Conservation (phyloP, 805 yeast species). For the Torulaspora gathmanii region DNA sequence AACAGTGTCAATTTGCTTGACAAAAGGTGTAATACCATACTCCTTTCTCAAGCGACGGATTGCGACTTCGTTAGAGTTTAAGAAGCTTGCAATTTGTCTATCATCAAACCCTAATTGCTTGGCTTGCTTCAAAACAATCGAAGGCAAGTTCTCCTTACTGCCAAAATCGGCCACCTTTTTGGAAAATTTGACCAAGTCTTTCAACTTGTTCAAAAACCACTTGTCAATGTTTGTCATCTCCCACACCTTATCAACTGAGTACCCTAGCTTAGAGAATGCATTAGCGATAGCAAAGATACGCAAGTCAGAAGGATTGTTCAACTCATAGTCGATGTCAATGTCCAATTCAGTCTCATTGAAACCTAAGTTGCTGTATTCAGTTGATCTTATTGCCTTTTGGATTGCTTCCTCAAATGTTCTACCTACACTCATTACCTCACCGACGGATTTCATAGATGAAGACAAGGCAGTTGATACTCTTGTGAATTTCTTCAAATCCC, state of each 20-base stretch:
- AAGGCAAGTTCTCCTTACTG: conserved; percentile 54
- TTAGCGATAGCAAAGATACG: conserved; percentile 95
- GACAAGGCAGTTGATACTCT: conserved; percentile 83
- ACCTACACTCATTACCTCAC: conserved; percentile 98
- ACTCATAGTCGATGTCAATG: conserved; percentile 85
- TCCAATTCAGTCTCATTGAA: conserved; percentile 86
- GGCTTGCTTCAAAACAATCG: conserved; percentile 66
- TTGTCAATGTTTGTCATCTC: conserved; percentile 85
- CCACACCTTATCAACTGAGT: conserved; percentile 90
- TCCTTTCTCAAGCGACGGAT: conserved; percentile 85
- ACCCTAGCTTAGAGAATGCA: conserved; percentile 74
- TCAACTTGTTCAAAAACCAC: conserved; percentile 91
- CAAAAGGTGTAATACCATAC: conserved; percentile 82
- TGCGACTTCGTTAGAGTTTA: conserved; percentile 87
- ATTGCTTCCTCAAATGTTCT: conserved; percentile 96
- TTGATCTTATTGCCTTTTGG: conserved; percentile 89
- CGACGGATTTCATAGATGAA: conserved; percentile 96
- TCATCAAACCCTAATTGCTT: conserved; percentile 97
- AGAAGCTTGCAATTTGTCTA: conserved; percentile 87
- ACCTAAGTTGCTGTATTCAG: conserved; percentile 94
- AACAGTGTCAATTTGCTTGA: conserved; percentile 95
- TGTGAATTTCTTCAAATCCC: conserved; percentile 96
- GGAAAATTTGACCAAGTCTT: conserved; percentile 69
- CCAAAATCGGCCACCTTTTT: conserved; percentile 54
- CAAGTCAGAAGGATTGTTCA: conserved; percentile 96